Evolutionary conservation across 805 yeast genomes (phyloP), one percentile per base, ranked within the genome.

Genomic region (Debaryomyces hansenii): DNA sequence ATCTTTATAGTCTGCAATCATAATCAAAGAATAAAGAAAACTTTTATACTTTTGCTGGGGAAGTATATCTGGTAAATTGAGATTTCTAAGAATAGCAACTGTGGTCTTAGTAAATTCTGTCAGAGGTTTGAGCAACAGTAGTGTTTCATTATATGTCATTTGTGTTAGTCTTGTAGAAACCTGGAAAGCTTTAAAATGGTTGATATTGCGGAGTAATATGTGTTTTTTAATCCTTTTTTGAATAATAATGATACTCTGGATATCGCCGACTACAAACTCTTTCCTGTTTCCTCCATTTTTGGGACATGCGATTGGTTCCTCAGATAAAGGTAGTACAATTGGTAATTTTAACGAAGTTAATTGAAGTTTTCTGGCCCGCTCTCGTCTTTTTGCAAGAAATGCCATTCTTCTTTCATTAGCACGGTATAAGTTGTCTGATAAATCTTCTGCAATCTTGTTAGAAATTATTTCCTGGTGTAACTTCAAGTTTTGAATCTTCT

Each of bases 21-120:
- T 46, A 1, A 57, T 49, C 37, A 62, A 55, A 3, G 59, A 51
- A 42, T 58, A 59, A 18, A 59, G 47, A n/a, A 59, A 54, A 14
- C 48, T 39, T n/a, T 49, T 37, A 27, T 49, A 44, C 27, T 28
- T 32, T 11, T 39, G 27, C 7, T 38, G 41, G 8, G 34, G 28
- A 29, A 44, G 18, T 5, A 37, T 37, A 45, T 46, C 52, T 15
- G 47, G 47, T 6, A 49, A 20, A 42, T 44, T 12, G 21, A 49
- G 12, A 12, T 20, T 9, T 12, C 31, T 28, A 11, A 45, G 36
- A 31, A 49, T 27, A 29, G 40, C 28, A 8, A 34, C 40, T 5
- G 38, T 39, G 6, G 27, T 16, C 42, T 31, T 31, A 6, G 37
- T 9, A 40, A 40, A 16, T 11, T 14, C n/a, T 5, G 16, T n/a